Evolutionary conservation across 805 yeast species (phyloP).

Genomic region (Yamadazyma sp.): DNA sequence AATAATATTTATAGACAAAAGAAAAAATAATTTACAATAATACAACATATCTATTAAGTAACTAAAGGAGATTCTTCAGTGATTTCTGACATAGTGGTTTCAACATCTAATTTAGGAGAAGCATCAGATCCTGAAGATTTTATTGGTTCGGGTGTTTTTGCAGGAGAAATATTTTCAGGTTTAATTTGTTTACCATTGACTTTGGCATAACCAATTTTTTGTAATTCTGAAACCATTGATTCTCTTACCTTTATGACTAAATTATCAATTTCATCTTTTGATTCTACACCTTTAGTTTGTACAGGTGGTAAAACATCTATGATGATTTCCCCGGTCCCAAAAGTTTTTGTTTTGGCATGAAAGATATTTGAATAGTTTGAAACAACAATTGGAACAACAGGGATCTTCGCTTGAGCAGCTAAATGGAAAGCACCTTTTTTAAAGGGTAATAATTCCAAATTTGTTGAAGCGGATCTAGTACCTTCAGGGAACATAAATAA

Average conservation of each 20-base stretch:
- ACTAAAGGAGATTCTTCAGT: conserved; percentile 13
- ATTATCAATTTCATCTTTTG: conserved; percentile 65
- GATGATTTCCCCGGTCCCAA: conserved; percentile 72
- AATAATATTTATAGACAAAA: conserved; percentile 1
- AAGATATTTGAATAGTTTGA: conserved; percentile 79
- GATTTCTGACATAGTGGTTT: neutral
- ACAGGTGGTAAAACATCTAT: conserved; percentile 83
- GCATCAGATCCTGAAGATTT: neutral
- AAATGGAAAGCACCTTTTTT: conserved; percentile 98
- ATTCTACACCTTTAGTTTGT: conserved; percentile 58
- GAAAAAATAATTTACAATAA: neutral
- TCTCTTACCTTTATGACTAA: conserved; percentile 57
- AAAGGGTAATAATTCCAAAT: conserved; percentile 75
- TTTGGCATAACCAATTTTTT: conserved; percentile 38
- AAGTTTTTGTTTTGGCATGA: conserved; percentile 57
- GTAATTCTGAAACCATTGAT: conserved; percentile 48
- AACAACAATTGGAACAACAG: conserved; percentile 84
- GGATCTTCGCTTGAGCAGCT: conserved; percentile 89
- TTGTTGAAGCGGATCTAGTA: conserved; percentile 76
- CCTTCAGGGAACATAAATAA: conserved; percentile 97
- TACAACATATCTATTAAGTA: neutral
- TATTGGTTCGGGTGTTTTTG: neutral
- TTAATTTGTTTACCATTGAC: neutral
- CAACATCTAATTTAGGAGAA: conserved; percentile 1
- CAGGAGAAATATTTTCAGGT: neutral